These are phyloP conservation scores for Yarrowia alimentaria DNA, from an alignment of 805 yeast genomes.

Conservation along the genomic window DNA sequence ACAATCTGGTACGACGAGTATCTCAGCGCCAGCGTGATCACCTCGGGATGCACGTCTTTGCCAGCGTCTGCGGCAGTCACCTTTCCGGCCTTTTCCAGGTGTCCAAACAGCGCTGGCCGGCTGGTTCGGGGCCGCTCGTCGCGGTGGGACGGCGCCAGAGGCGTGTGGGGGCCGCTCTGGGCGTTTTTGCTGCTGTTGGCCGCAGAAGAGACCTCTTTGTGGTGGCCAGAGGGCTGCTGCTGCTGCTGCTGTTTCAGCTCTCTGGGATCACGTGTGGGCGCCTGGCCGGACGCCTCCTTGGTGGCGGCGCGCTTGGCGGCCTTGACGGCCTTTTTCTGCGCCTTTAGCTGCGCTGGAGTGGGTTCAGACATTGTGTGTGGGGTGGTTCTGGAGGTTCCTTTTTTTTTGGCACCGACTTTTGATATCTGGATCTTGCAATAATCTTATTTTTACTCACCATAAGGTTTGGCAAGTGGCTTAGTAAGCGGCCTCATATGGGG, in stretches of 20 bases:
- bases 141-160: conserved; percentile 15
- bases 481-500: no score
- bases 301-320: conserved; percentile 90
- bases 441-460: neutral
- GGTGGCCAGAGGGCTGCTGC: conserved; percentile 15
- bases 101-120: conserved; percentile 41
- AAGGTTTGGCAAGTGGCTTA: no score
- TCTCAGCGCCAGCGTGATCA: conserved; percentile 72
- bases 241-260: conserved; percentile 12
- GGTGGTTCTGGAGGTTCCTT: neutral
- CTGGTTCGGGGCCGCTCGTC: conserved; percentile 29
- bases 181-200: conserved; percentile 23
- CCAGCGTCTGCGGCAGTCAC: conserved; percentile 44
- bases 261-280: conserved; percentile 41
- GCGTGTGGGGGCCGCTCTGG: no score
- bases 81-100: conserved; percentile 39
- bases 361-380: conserved; percentile 36
- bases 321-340: conserved; percentile 81
- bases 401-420: conserved; percentile 1
- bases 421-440: neutral
- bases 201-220: conserved; percentile 22
- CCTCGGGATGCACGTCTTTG: conserved; percentile 81
- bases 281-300: conserved; percentile 57
- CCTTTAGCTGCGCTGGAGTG: conserved; percentile 81
- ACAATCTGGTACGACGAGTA: conserved; percentile 81